These are phyloP conservation scores for Knoxia roxburghii DNA, from an alignment of 257 asterid genomes.

Conservation along the genomic window DNA sequence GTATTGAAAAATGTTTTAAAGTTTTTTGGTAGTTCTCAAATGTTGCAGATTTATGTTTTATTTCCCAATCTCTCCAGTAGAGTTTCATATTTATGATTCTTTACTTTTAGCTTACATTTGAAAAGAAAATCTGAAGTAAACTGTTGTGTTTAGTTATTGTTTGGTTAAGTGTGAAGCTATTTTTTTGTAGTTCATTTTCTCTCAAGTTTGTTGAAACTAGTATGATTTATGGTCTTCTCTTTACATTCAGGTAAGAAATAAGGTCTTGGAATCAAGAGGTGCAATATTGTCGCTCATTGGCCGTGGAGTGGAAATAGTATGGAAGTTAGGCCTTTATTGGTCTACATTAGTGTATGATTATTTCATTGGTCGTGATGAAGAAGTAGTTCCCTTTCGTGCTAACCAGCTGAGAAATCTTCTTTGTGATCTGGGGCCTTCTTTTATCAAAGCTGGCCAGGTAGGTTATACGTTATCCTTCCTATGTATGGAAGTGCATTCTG, in stretches of 20 bases:
- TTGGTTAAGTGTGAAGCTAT: neutral
- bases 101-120: neutral
- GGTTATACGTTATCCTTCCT: constrained; percentile 16
- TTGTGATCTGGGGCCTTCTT: constrained; percentile 97
- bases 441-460: constrained; percentile 99
- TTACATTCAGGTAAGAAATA: constrained; percentile 62
- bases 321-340: constrained; percentile 96
- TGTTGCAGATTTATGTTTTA: neutral
- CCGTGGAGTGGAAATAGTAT: constrained; percentile 91
- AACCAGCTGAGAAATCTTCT: constrained; percentile 89
- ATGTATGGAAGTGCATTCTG: neutral
- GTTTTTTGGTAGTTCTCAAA: neutral
- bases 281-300: constrained; percentile 70
- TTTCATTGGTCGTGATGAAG: constrained; percentile 90
- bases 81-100: neutral
- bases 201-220: neutral
- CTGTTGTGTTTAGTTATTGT: neutral
- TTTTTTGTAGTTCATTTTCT: neutral
- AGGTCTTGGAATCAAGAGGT: constrained; percentile 92
- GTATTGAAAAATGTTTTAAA: neutral
- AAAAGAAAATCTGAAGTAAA: neutral
- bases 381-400: constrained; percentile 97
- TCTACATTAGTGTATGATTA: constrained; percentile 72
- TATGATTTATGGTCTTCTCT: constrained; percentile 10
- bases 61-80: neutral